Percentiles rank a stretch among this genome's conserved stretches.
Evolutionary conservation across 352 stramenopile species (phyloP).

Genomic region (Phytophthora brassicae): DNA sequence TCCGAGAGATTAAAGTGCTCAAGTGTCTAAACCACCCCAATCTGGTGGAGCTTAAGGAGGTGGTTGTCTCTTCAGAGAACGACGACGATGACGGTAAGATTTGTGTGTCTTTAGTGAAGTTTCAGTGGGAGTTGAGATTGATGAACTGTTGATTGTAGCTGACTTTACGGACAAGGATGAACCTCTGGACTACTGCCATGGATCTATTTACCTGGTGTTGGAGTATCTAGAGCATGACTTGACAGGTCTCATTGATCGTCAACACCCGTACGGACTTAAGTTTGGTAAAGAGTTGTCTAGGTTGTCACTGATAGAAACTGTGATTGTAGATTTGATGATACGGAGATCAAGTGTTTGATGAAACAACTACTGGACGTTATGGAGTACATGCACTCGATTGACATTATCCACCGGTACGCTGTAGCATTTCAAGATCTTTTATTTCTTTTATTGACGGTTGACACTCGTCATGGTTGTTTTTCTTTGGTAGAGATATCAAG

Average conservation of each 20-base stretch:
- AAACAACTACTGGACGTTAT: conserved; percentile 85
- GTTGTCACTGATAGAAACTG: neutral
- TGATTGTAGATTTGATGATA: conserved; percentile 68
- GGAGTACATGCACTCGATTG: conserved; percentile 86
- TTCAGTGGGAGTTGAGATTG: too few relatives aligned
- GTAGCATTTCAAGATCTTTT: neutral
- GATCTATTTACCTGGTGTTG: conserved; percentile 87
- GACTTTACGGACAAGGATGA: conserved; percentile 88
- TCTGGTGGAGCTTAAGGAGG: conserved; percentile 95
- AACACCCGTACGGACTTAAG: conserved; percentile 63
- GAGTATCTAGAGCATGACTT: conserved; percentile 91
- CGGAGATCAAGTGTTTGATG: conserved; percentile 89
- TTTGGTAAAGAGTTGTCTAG: neutral
- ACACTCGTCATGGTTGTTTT: neutral
- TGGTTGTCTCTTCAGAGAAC: conserved; percentile 90
- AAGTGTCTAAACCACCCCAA: conserved; percentile 96
- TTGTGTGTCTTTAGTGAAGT: too few relatives aligned
- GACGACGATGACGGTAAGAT: conserved; percentile 76
- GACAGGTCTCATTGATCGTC: conserved; percentile 84
- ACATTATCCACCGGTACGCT: conserved; percentile 83
- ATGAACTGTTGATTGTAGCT: conserved; percentile 27
- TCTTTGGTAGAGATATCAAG: conserved; percentile 84
- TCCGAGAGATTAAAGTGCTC: conserved; percentile 99
- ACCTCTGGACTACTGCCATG: conserved; percentile 80
- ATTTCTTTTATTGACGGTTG: neutral